Evolutionary conservation across 1,284 basidiomycete species (phyloP).

Genomic region (Inonotus obliquus): DNA sequence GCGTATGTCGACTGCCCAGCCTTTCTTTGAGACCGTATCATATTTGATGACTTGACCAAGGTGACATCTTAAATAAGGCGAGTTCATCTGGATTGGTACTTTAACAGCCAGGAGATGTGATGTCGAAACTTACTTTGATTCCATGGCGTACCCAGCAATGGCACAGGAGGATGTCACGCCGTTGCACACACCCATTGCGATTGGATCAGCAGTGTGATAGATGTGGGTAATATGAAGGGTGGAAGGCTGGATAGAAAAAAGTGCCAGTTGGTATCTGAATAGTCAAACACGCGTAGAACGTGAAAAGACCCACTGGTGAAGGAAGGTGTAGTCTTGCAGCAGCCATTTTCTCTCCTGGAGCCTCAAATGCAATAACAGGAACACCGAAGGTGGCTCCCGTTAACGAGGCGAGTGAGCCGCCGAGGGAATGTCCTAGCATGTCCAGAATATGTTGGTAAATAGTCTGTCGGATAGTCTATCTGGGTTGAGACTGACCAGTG

Average conservation of each 20-base stretch:
- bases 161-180: conserved; percentile 56
- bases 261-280: neutral
- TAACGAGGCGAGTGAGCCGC: conserved; percentile 78
- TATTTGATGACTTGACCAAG: conserved; percentile 82
- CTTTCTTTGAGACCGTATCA: conserved; percentile 80
- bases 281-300: neutral
- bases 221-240: conserved; percentile 61
- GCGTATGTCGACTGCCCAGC: conserved; percentile 78
- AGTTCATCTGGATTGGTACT: conserved; percentile 23
- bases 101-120: conserved; percentile 13
- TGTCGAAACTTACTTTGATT: conserved; percentile 38
- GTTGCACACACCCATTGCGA: conserved; percentile 59
- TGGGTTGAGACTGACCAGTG: conserved; percentile 34
- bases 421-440: conserved; percentile 58
- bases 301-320: conserved; percentile 38
- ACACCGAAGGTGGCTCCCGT: conserved; percentile 80
- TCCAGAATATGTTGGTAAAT: neutral
- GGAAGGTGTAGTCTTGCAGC: conserved; percentile 76
- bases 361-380: conserved; percentile 81
- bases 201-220: conserved; percentile 70
- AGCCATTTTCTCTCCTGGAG: conserved; percentile 74
- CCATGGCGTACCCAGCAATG: conserved; percentile 58
- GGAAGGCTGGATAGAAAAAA: conserved; percentile 37
- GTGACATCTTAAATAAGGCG: conserved; percentile 51
- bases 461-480: neutral